Conservation (phyloP, 2,329 filamentous ascomycete genomes). For the Penicillium sumatraense region DNA sequence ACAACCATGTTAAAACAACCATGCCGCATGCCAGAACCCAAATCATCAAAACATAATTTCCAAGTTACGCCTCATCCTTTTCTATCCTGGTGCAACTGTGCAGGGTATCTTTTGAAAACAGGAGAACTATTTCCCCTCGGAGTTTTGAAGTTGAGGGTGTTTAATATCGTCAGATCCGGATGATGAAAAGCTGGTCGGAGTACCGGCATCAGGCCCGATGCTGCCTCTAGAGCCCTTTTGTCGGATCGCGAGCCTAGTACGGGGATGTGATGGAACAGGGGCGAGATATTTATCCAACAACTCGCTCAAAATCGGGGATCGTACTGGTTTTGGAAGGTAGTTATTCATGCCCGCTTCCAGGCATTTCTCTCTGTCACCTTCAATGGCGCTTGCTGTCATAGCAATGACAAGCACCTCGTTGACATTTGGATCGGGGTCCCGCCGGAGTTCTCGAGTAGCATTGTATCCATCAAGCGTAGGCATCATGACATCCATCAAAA, state of each 20-base stretch:
- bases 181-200: conserved; percentile 32
- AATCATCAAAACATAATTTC: background rate
- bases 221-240: conserved; percentile 34
- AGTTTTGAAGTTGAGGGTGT: conserved; percentile 20
- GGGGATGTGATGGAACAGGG: conserved; percentile 49
- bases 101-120: conserved; percentile 27
- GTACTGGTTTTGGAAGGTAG: conserved; percentile 93
- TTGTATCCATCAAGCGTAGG: conserved; percentile 91
- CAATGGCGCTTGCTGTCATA: conserved; percentile 95
- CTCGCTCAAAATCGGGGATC: conserved; percentile 80
- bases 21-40: background rate
- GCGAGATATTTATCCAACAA: conserved; percentile 74
- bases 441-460: conserved; percentile 80
- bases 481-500: conserved; percentile 98
- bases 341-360: conserved; percentile 98
- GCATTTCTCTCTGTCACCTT: conserved; percentile 93
- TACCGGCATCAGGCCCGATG: conserved; percentile 29
- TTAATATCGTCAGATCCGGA: conserved; percentile 31
- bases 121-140: conserved; percentile 25
- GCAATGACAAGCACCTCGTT: conserved; percentile 89
- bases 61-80: conserved; percentile 20
- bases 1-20: background rate
- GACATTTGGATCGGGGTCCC: conserved; percentile 75
- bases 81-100: conserved; percentile 19
- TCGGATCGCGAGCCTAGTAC: conserved; percentile 35